Evolutionary conservation across 805 yeast genomes (phyloP).

Genomic region (Pichia ethanolica): DNA sequence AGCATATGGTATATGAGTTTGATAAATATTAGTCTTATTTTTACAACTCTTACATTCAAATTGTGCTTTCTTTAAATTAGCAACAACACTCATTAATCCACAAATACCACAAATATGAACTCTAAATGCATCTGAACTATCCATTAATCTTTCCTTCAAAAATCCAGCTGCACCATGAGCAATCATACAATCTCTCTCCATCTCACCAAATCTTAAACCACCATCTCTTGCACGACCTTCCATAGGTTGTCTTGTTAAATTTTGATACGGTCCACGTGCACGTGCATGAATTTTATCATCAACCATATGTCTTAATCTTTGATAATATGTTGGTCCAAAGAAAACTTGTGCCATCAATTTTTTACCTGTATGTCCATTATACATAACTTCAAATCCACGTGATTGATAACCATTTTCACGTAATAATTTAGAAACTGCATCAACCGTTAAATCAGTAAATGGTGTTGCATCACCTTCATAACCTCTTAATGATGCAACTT

Average conservation of each 20-base stretch:
- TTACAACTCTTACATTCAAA: slow-evolving; percentile 98
- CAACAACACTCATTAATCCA: slow-evolving; percentile 97
- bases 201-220: slow-evolving; percentile 98
- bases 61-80: slow-evolving; percentile 94
- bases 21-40: slow-evolving; percentile 96
- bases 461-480: slow-evolving; percentile 99
- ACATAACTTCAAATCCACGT: slow-evolving; percentile 98
- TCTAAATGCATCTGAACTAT: slow-evolving; percentile 97
- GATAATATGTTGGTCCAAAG: slow-evolving; percentile 99
- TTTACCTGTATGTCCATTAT: slow-evolving; percentile 98
- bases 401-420: slow-evolving; percentile 97
- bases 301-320: slow-evolving; percentile 98
- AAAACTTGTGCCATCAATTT: slow-evolving; percentile 96
- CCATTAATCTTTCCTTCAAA: slow-evolving; percentile 96
- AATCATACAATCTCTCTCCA: slow-evolving; percentile 99
- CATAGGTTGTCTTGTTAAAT: slow-evolving; percentile 95
- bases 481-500: slow-evolving; percentile 91
- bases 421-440: slow-evolving; percentile 84
- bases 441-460: slow-evolving; percentile 96
- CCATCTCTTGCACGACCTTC: slow-evolving; percentile 99
- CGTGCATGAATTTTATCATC: slow-evolving; percentile 98
- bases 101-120: slow-evolving; percentile 98
- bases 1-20: slow-evolving; percentile 96
- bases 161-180: slow-evolving; percentile 99
- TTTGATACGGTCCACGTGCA: slow-evolving; percentile 98